phyloP scores from a whole-genome alignment of 306 rosid species.

The Vigna trinervia region DNA sequence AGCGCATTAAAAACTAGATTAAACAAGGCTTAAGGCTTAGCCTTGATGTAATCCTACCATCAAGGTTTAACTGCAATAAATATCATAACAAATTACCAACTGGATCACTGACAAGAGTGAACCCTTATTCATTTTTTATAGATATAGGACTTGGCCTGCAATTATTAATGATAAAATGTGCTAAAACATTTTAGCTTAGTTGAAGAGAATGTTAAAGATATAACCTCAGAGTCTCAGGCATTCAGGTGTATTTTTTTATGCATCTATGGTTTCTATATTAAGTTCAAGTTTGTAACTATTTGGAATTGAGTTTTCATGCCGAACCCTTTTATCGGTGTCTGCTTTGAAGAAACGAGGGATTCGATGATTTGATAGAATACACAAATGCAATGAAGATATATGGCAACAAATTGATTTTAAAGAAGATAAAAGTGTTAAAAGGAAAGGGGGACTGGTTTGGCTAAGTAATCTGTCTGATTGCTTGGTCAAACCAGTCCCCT shows the following conservation, averaged over 20 bases:
- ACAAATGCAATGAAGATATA: not conserved
- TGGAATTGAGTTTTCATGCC: no score
- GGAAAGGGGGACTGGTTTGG: not conserved
- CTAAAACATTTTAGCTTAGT: not conserved
- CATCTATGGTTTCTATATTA: not conserved
- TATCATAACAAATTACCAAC: not conserved
- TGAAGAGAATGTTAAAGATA: conserved; percentile 3
- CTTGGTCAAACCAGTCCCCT: not conserved
- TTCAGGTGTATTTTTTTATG: not conserved
- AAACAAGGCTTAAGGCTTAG: no score
- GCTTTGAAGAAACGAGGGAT: conserved; percentile 1
- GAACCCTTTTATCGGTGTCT: no score
- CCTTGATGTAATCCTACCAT: no score
- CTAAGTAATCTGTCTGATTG: not conserved
- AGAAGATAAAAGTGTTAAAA: not conserved
- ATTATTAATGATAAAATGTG: not conserved
- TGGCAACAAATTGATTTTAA: not conserved
- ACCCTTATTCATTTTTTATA: not conserved
- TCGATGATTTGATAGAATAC: not conserved
- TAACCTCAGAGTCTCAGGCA: not conserved
- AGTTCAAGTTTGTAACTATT: no score
- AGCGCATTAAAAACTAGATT: no score
- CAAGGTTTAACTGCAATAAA: not conserved
- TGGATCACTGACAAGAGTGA: not conserved
- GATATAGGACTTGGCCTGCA: not conserved